Percentiles rank a stretch among this genome's conserved stretches.
Conservation (phyloP, 106 monocot species). For the Chionographis japonica region DNA sequence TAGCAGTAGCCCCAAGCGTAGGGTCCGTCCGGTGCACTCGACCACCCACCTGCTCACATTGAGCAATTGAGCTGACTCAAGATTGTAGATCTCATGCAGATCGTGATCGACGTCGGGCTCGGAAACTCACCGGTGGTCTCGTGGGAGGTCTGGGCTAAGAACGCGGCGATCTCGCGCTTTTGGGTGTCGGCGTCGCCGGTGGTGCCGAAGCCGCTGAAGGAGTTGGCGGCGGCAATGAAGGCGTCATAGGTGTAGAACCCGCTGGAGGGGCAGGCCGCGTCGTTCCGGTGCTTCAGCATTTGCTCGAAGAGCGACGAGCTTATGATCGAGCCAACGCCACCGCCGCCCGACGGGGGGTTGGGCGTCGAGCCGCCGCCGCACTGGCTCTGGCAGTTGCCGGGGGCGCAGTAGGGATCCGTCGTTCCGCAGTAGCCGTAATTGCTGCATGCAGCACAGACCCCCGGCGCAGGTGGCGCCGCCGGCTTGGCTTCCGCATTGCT, state of each 20-base stretch:
- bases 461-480: constrained; percentile 30
- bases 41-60: constrained; percentile 15
- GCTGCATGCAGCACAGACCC: constrained; percentile 62
- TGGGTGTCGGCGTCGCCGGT: constrained; percentile 18
- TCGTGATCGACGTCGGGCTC: too few relatives aligned
- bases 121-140: constrained; percentile 40
- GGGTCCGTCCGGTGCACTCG: constrained; percentile 29
- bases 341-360: not conserved
- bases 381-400: constrained; percentile 41
- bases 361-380: constrained; percentile 28
- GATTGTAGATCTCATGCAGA: too few relatives aligned
- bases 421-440: constrained; percentile 47
- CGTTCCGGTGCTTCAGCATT: constrained; percentile 56
- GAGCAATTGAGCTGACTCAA: not conserved
- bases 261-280: constrained; percentile 23
- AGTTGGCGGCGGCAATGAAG: constrained; percentile 46
- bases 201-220: constrained; percentile 29
- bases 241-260: constrained; percentile 56
- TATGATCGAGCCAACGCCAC: constrained; percentile 29
- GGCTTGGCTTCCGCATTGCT: constrained; percentile 45
- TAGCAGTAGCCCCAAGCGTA: constrained; percentile 32
- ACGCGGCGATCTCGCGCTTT: constrained; percentile 52
- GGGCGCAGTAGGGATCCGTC: constrained; percentile 24
- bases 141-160: constrained; percentile 64
- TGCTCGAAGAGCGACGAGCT: constrained; percentile 37